A percentile compares a stretch with the other conserved stretches of the same genome.
Conservation (phyloP, 1,284 basidiomycete species). For the Austroboletus olivaceoglutinosus region DNA sequence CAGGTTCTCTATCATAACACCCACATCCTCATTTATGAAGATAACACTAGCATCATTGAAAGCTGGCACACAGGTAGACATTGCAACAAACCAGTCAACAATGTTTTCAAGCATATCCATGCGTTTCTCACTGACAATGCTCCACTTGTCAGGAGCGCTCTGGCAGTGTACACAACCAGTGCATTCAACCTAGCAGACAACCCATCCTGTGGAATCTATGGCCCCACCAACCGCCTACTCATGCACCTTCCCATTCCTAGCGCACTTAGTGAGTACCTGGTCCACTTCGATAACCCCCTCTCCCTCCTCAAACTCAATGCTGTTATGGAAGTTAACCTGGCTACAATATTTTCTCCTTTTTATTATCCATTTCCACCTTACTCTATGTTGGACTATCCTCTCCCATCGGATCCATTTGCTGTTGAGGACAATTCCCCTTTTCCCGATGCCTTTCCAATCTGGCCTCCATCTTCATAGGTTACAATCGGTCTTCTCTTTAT, state of each 20-base stretch:
- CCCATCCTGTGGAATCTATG: slow-evolving; percentile 38
- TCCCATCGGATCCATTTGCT: too few relatives aligned
- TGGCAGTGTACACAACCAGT: slow-evolving; percentile 6
- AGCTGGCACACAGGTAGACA: too few relatives aligned
- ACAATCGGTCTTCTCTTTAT: too few relatives aligned
- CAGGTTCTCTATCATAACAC: not conserved
- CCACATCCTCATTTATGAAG: slow-evolving; percentile 31
- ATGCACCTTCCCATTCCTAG: slow-evolving; percentile 31
- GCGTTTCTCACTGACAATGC: not conserved
- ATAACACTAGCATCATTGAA: slow-evolving; percentile 38
- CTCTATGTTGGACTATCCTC: too few relatives aligned
- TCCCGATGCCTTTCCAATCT: too few relatives aligned
- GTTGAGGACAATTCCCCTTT: too few relatives aligned
- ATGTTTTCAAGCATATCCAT: slow-evolving; percentile 25
- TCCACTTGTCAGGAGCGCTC: not conserved
- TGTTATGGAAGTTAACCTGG: too few relatives aligned
- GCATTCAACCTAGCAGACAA: slow-evolving; percentile 23
- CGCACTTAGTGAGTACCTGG: slow-evolving; percentile 6
- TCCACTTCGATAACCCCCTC: not conserved
- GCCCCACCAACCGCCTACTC: slow-evolving; percentile 22
- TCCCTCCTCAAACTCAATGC: too few relatives aligned
- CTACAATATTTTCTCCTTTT: too few relatives aligned
- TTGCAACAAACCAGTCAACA: slow-evolving; percentile 7
- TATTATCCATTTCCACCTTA: too few relatives aligned
- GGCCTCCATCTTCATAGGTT: too few relatives aligned